Conservation (phyloP, 2,329 filamentous ascomycete species). For the Diaporthe destruens region DNA sequence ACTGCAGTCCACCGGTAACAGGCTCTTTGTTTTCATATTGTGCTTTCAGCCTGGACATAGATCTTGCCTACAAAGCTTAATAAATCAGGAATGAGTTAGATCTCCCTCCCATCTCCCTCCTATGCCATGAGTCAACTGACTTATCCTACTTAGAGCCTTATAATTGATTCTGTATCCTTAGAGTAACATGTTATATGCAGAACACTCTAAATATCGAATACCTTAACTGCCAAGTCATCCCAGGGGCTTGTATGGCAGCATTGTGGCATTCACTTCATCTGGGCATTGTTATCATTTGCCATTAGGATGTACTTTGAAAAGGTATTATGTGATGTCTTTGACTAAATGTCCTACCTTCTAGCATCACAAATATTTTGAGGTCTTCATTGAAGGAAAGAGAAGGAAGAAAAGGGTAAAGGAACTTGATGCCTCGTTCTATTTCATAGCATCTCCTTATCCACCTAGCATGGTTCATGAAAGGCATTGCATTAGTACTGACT, state of each 20-base stretch:
- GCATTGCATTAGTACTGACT: too few relatives aligned
- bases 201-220: neutral
- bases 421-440: too few relatives aligned
- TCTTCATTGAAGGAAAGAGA: too few relatives aligned
- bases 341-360: too few relatives aligned
- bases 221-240: neutral
- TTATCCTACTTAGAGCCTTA: neutral
- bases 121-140: neutral
- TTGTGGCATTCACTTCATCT: too few relatives aligned
- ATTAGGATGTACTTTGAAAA: too few relatives aligned
- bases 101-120: neutral
- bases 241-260: neutral
- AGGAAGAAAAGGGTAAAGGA: too few relatives aligned
- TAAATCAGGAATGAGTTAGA: neutral
- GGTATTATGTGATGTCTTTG: too few relatives aligned
- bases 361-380: too few relatives aligned
- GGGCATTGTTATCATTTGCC: too few relatives aligned
- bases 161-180: neutral
- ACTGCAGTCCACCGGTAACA: neutral
- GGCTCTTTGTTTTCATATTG: neutral
- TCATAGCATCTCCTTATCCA: too few relatives aligned
- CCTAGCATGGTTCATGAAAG: too few relatives aligned
- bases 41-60: neutral
- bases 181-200: neutral
- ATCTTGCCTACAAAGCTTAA: neutral